Base-by-base conservation (phyloP, 148 eudicot species). In the Bassia scoparia region DNA sequence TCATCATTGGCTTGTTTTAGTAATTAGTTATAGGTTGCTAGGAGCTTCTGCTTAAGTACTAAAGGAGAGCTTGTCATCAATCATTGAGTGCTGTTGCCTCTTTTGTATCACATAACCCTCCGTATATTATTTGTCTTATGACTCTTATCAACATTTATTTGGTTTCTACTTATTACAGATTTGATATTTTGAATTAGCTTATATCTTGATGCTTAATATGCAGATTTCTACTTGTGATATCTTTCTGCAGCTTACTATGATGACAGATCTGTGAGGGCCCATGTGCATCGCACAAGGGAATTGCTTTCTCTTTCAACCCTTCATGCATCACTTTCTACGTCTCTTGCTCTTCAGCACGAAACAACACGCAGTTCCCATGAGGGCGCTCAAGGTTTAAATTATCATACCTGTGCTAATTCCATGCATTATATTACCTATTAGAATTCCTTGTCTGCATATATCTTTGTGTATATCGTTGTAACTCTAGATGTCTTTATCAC, bases 211-310 rank as follows among this genome's bases (percentile, higher is more conserved):
- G 64, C 37, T 20, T n/a, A 35, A 41, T 31, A 24, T 50, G 0
- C 46, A 23, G 13, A 12, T 68, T 64, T 80, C 80, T 46, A 85
- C 81, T 37, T 31, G 30, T 21, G 35, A 52, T 41, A 63, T 67
- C 52, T 30, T 71, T 43, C 52, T 84, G 89, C 89, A 96, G 99
- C 99, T 58, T 74, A 75, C 53, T 96, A 96, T 74, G 99, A 96
- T 80, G 99, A 96, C 79, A 86, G 97, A 79, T 92, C 99, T 35
- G 89, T 96, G 72, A 83, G 99, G 82, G 96, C 96, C 65, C 99
- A 96, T 85, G 90, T 92, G 69, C 97, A 88, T 71, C 95, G 99
- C 67, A 90, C 97, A 0, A 81, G 97, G 81, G 99, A 96, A 74
- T 83, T 96, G 80, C 90, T 92, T 75, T 90, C 97, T 83, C 91